Base-by-base conservation (phyloP, 2,329 filamentous ascomycete species). In the Magnaporthales sp. region DNA sequence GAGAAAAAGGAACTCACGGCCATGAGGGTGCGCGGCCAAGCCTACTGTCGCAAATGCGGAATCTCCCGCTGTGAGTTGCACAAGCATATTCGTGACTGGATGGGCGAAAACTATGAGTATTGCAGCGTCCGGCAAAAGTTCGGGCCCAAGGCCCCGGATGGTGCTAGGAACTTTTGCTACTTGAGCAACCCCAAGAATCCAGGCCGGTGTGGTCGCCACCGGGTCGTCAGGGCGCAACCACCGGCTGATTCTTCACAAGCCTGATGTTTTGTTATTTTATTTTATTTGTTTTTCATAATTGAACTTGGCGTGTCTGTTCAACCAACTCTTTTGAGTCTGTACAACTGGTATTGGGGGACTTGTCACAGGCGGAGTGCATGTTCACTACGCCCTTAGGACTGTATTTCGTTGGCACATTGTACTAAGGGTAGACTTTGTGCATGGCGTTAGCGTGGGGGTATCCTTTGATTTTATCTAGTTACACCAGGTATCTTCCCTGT, bases 31-130 rank as follows among this genome's bases (percentile, higher is more conserved):
- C 81, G 81, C 66, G 86, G 85, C 26, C 85, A 87, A 72, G 83
- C 86, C 6, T 84, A 86, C 74, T 89, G 86, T 75, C 80, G 83
- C 67, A 87, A 88, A 74, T 89, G 86, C 69, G 85, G 84, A 63
- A 81, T 84, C 68, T 82, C 79, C 56, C 81, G 86, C 46, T 89
- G 86, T 74, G 85, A 88, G 77, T 80, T 89, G 67, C 85, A 88
- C 76, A 83, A 84, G 70, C 86, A 89, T 73, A 81, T 89, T 70
- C 80, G 80, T 71, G 80, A 80, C 56, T 89, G 86, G 84, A 84
- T 88, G 80, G 84, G 83, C 66, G 76, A 79, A 54, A 78, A 75
- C 24, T 76, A 80, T 68, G 86, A 89, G 74, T 89, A 89, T 76
- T 89, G 86, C 77, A 80, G 79, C 67, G 83, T 89, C 70, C 83